Evolutionary conservation across 768 basidiomycete species (phyloP).

Genomic region (Collybia nuda): DNA sequence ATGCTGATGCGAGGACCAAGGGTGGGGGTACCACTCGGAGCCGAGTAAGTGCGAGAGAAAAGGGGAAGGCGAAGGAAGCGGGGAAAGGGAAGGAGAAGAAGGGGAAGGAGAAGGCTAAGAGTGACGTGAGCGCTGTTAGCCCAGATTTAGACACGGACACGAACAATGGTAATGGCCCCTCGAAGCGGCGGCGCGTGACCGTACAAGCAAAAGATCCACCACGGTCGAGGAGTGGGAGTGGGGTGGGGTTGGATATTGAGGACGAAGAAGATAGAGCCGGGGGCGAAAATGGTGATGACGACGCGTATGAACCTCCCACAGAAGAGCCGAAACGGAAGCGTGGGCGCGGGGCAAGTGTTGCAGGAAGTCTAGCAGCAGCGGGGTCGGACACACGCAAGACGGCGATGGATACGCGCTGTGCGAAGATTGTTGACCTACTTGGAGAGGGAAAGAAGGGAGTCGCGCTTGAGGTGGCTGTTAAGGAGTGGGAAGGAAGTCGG

Average conservation of each 20-base stretch:
- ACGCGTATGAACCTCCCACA: slow-evolving; percentile 4
- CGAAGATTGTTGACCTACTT: slow-evolving; percentile 67
- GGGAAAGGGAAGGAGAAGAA: no score
- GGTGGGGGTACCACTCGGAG: slow-evolving; percentile 9
- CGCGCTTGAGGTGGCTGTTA: slow-evolving; percentile 60
- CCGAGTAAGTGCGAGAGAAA: slow-evolving; percentile 17
- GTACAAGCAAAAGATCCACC: slow-evolving; percentile 17
- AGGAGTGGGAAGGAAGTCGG: slow-evolving; percentile 53
- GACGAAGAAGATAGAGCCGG: slow-evolving; percentile 34
- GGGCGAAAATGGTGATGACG: slow-evolving; percentile 20
- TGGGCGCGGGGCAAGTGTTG: slow-evolving; percentile 21
- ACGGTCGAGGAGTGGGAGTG: no score
- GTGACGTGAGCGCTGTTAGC: background rate
- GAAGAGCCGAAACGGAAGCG: background rate
- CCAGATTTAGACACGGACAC: no score
- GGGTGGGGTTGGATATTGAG: no score
- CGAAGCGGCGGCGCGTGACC: slow-evolving; percentile 6
- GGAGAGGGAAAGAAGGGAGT: slow-evolving; percentile 66
- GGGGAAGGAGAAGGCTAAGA: no score
- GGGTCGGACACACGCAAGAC: slow-evolving; percentile 13
- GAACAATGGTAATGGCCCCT: slow-evolving; percentile 1
- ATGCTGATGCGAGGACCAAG: slow-evolving; percentile 19
- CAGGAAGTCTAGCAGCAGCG: slow-evolving; percentile 32
- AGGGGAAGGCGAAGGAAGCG: slow-evolving; percentile 4
- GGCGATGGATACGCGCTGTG: slow-evolving; percentile 37